Evolutionary conservation across 768 basidiomycete genomes (phyloP).

Genomic region (Phanerochaete sordida): DNA sequence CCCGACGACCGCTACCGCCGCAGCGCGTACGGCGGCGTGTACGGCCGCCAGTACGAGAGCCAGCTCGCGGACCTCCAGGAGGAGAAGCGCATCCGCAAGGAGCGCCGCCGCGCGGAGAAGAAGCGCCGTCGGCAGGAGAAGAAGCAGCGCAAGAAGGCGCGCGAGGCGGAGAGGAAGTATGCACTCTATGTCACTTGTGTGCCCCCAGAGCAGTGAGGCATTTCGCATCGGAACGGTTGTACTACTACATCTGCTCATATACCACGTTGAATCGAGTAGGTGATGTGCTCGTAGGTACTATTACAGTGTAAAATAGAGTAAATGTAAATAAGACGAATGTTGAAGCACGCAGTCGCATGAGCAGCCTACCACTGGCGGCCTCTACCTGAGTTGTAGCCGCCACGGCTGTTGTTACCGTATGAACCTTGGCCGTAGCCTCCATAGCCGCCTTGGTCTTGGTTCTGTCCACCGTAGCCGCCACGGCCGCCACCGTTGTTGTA

Average conservation of each 20-base stretch:
- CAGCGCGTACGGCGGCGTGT: constrained; percentile 32
- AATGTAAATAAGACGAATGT: neutral
- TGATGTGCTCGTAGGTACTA: constrained; percentile 1
- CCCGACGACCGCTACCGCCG: constrained; percentile 31
- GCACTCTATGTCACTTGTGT: constrained; percentile 58
- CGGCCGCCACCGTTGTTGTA: constrained; percentile 32
- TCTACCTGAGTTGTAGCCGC: constrained; percentile 34
- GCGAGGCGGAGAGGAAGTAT: constrained; percentile 60
- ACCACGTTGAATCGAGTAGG: constrained; percentile 2
- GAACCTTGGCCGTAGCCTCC: constrained; percentile 31
- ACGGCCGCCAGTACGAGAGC: constrained; percentile 38
- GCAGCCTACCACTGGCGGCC: constrained; percentile 40
- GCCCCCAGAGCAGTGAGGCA: constrained; percentile 19
- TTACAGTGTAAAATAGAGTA: constrained; percentile 8
- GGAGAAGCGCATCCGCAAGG: constrained; percentile 45
- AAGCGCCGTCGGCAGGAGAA: constrained; percentile 61
- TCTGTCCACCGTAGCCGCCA: constrained; percentile 15
- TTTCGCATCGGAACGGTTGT: neutral
- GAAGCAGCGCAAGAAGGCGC: constrained; percentile 56
- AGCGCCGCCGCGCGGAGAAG: constrained; percentile 56
- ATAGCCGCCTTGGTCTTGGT: constrained; percentile 22
- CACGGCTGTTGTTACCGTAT: constrained; percentile 16
- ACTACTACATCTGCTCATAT: neutral
- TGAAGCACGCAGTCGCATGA: neutral
- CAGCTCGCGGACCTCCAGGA: constrained; percentile 42